phyloP scores from a whole-genome alignment of 768 basidiomycete genomes.

The Lactarius pseudohatsudake region DNA sequence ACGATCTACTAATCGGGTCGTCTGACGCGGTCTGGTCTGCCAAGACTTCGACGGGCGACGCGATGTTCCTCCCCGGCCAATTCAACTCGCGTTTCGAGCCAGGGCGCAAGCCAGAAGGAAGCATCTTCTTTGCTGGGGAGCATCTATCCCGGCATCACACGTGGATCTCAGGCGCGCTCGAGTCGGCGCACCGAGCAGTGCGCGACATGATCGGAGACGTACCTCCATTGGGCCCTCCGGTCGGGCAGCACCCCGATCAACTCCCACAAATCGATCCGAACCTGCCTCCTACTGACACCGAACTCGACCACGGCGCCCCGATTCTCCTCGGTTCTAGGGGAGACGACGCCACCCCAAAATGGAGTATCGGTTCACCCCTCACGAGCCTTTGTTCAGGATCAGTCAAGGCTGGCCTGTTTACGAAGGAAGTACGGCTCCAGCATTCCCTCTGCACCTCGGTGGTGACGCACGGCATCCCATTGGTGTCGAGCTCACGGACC shows the following conservation, averaged over 20 bases:
- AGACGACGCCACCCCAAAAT: neutral
- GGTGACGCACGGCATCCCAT: neutral
- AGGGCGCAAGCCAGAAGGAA: slow-evolving; percentile 30
- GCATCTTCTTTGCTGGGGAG: slow-evolving; percentile 34
- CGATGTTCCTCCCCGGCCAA: slow-evolving; percentile 36
- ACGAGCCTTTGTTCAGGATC: neutral
- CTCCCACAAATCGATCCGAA: neutral
- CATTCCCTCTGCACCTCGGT: slow-evolving; percentile 3
- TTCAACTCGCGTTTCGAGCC: slow-evolving; percentile 30
- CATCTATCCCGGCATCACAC: slow-evolving; percentile 35
- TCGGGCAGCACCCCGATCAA: neutral
- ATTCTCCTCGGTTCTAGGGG: neutral
- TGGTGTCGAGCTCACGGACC: neutral
- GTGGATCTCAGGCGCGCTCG: slow-evolving; percentile 35
- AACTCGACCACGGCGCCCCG: neutral
- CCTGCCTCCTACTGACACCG: neutral
- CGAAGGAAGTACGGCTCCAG: neutral
- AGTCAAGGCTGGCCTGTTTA: neutral
- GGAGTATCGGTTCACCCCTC: neutral
- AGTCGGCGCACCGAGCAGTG: slow-evolving; percentile 11
- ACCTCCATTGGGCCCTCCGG: neutral
- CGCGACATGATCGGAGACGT: neutral
- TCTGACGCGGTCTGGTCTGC: slow-evolving; percentile 33
- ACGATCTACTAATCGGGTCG: slow-evolving; percentile 30
- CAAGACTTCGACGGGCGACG: slow-evolving; percentile 32